Conservation (phyloP, 345 rosid species). For the Kandelia obovata region DNA sequence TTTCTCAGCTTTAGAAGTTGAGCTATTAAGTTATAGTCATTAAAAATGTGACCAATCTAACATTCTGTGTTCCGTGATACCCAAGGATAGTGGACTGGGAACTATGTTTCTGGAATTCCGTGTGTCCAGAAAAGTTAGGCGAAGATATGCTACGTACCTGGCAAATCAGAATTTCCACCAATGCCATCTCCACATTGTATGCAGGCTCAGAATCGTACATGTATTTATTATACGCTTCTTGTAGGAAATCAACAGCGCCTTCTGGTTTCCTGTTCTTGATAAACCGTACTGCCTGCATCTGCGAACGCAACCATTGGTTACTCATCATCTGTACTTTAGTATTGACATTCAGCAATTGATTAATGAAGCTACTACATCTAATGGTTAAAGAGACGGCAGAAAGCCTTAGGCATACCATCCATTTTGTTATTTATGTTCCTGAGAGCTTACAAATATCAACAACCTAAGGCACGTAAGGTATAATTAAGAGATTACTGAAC, state of each 20-base stretch:
- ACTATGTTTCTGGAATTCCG: not conserved
- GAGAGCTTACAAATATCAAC: not conserved
- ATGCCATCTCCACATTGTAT: conserved; percentile 49
- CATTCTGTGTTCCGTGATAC: not conserved
- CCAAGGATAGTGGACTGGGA: not conserved
- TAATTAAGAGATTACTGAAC: not conserved
- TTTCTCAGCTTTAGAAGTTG: no score
- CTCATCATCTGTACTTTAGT: not conserved
- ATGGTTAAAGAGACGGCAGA: no score
- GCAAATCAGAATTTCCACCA: conserved; percentile 55
- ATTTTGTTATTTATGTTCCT: not conserved
- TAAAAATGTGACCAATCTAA: no score
- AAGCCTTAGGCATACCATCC: not conserved
- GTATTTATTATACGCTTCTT: conserved; percentile 28
- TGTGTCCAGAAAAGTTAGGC: not conserved
- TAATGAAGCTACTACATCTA: no score
- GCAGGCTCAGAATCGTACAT: conserved; percentile 44
- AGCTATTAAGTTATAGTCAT: no score
- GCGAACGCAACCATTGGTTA: not conserved
- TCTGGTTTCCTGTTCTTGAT: conserved; percentile 48
- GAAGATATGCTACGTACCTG: conserved; percentile 28
- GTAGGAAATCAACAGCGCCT: conserved; percentile 37
- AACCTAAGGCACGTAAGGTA: not conserved
- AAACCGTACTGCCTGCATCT: conserved; percentile 50
- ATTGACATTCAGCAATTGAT: not conserved